Conservation (phyloP, 257 asterid genomes). For the Nicotiana tabacum region DNA sequence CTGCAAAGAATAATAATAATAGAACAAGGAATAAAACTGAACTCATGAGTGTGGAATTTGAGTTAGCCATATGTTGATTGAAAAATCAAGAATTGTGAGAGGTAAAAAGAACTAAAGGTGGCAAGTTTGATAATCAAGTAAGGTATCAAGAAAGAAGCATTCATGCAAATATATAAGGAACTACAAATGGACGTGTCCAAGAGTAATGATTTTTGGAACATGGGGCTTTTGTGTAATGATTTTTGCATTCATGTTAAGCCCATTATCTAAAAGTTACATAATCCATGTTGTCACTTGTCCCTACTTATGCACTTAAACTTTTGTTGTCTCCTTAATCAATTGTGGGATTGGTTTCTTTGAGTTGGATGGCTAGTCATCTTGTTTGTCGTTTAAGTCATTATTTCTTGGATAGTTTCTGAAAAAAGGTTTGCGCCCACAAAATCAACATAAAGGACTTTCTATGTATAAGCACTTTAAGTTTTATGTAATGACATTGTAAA, state of each 20-base stretch:
- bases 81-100: neutral
- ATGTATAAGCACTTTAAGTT: too few species aligned
- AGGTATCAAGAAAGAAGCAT: neutral
- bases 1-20: neutral
- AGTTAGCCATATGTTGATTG: constrained; percentile 23
- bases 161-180: neutral
- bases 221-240: neutral
- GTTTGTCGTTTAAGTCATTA: neutral
- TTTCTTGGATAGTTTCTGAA: neutral
- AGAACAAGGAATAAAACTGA: neutral
- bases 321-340: neutral
- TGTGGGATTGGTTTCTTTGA: neutral
- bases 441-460: neutral
- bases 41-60: constrained; percentile 4
- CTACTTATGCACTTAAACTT: neutral
- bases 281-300: neutral
- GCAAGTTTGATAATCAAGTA: constrained; percentile 3
- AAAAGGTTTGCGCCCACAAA: neutral
- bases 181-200: neutral
- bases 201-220: neutral
- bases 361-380: neutral
- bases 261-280: neutral
- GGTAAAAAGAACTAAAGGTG: neutral
- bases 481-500: too few species aligned
- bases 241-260: neutral